phyloP scores from a whole-genome alignment of 2,329 filamentous ascomycete genomes.

The Aspergillus caelatus region DNA sequence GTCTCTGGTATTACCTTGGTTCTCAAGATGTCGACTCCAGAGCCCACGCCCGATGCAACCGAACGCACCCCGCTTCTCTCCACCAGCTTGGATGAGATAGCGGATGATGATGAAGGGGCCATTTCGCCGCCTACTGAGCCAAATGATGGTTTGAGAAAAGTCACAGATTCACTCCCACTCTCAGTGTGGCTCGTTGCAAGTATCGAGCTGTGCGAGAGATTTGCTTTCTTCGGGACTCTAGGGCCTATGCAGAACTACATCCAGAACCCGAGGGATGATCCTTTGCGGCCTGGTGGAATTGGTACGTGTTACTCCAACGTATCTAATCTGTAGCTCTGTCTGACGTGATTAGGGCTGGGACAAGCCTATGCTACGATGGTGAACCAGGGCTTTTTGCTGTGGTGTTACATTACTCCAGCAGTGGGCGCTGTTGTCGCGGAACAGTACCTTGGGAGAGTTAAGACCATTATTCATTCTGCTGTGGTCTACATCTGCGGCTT shows the following conservation, averaged over 20 bases:
- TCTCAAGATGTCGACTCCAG: not conserved
- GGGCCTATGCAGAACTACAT: conserved; percentile 10
- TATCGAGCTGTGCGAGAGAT: conserved; percentile 13
- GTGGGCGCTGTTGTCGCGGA: conserved; percentile 44
- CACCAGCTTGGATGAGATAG: not conserved
- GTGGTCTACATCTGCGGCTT: not conserved
- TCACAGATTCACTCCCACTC: not conserved
- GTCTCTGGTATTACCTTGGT: not conserved
- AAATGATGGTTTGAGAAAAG: not conserved
- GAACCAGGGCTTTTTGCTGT: conserved; percentile 39
- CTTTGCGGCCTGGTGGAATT: not conserved
- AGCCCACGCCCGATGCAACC: not conserved
- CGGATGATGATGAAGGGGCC: not conserved
- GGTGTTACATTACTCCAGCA: conserved; percentile 52
- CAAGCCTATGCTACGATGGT: conserved; percentile 11
- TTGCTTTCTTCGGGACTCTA: conserved; percentile 7
- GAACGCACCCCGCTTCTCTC: not conserved
- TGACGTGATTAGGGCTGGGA: conserved; percentile 6
- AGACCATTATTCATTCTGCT: not conserved
- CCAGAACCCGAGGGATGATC: not conserved
- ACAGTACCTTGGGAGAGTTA: not conserved
- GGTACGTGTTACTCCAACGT: not conserved
- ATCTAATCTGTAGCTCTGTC: not conserved
- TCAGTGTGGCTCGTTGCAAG: conserved; percentile 10
- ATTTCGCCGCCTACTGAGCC: not conserved